Base-by-base conservation (phyloP, 169 alveolate genomes). In the Theileria equi region DNA sequence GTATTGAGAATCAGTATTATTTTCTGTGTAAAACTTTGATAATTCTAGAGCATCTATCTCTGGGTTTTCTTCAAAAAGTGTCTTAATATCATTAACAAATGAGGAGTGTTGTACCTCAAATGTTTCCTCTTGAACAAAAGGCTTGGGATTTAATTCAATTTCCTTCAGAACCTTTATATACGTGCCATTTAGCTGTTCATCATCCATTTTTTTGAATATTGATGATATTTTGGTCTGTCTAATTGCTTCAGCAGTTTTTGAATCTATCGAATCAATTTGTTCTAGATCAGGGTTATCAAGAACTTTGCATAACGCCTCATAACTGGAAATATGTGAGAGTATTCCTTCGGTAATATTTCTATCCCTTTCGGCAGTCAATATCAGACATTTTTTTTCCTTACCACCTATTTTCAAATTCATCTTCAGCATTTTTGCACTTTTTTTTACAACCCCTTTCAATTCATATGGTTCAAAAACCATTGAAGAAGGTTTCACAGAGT, bases 321-420 rank as follows among this genome's bases (percentile, higher is more conserved):
- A 67, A 43, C 57, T 67, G n/a, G 79, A 67, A 49, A 52, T 7
- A 53, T 67, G 79, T 68, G 57, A 17, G 19, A 67, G 43, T 5
- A 67, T 55, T 1, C 61, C 58, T 31, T 67, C 79, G 4, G 69
- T 41, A 17, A 67, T 29, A 6, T 11, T 23, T 28, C 79, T 52
- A 8, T 45, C 40, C 40, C 69, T 54, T 23, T 23, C 19, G 0
- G 79, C 35, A 16, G 23, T 13, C 45, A 67, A 45, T 31, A 67
- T 21, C 2, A 67, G 44, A 21, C 79, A 67, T 25, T 16, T 23
- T 31, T 43, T 41, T 21, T 35, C 41, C 40, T 67, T 62, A 6
- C 25, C 44, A 10, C 69, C 60, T 16, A 67, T 26, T 3, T 13
- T 43, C 4, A 62, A 58, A 4, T 67, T 59, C 31, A 57, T 17